These are phyloP conservation scores for Nakaseomyces bracarensis DNA, from an alignment of 1,139 yeast genomes.

Conservation along the genomic window DNA sequence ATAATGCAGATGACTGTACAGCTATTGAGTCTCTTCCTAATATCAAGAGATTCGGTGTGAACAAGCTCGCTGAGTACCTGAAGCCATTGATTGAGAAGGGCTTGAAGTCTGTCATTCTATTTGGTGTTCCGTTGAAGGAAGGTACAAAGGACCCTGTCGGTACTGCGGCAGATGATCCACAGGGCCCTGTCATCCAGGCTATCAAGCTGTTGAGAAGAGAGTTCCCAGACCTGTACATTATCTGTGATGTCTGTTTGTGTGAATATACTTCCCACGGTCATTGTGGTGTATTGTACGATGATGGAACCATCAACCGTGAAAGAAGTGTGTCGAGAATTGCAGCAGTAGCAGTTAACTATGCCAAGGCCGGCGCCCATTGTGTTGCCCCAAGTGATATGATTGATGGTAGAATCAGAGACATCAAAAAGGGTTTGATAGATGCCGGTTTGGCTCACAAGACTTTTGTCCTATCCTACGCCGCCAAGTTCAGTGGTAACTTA, in stretches of 20 bases:
- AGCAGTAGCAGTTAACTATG: conserved; percentile 92
- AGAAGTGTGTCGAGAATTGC: conserved; percentile 75
- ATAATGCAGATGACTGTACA: conserved; percentile 71
- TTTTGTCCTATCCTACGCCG: conserved; percentile 87
- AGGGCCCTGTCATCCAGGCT: conserved; percentile 86
- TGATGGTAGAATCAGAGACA: conserved; percentile 88
- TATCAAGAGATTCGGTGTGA: conserved; percentile 80
- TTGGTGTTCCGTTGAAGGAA: conserved; percentile 78
- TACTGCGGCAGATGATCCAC: conserved; percentile 90
- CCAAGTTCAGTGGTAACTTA: conserved; percentile 82
- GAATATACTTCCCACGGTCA: conserved; percentile 97
- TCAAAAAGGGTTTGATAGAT: conserved; percentile 73
- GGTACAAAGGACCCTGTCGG: conserved; percentile 76
- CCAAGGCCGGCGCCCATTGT: conserved; percentile 88
- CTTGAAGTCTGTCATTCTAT: conserved; percentile 71
- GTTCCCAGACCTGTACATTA: conserved; percentile 76
- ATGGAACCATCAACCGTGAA: conserved; percentile 75
- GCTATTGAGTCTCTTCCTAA: conserved; percentile 73
- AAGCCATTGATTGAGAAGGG: conserved; percentile 69
- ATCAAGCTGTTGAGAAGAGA: conserved; percentile 52
- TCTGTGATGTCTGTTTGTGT: conserved; percentile 94
- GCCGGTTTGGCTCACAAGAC: conserved; percentile 84
- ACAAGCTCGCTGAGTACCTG: conserved; percentile 68
- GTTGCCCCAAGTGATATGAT: conserved; percentile 99
- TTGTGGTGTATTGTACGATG: conserved; percentile 83